Conservation (phyloP, 352 stramenopile genomes). For the Thalassiosira ordinaria region DNA sequence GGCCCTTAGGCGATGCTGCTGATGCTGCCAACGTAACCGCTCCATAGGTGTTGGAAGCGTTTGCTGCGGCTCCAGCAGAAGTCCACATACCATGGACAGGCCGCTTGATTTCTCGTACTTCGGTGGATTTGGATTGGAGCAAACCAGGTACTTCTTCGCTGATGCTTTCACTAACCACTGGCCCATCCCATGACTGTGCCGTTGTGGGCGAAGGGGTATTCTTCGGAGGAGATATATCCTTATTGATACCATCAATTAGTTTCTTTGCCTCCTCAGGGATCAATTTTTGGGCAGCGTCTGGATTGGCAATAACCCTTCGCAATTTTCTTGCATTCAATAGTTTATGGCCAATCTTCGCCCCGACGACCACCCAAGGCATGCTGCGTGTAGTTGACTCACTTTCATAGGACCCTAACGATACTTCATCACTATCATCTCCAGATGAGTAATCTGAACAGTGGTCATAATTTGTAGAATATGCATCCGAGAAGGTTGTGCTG, state of each 20-base stretch:
- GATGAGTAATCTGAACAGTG: conserved; percentile 20
- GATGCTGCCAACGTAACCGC: conserved; percentile 6
- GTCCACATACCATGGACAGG: conserved; percentile 80
- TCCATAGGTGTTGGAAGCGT: conserved; percentile 11
- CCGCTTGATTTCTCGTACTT: conserved; percentile 21
- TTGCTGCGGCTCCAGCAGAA: conserved; percentile 49
- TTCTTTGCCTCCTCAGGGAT: conserved; percentile 51
- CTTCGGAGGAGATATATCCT: conserved; percentile 17
- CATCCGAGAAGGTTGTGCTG: conserved; percentile 1
- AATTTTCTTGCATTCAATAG: conserved; percentile 72
- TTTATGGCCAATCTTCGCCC: conserved; percentile 77
- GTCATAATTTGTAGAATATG: conserved; percentile 8
- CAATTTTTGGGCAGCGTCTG: conserved; percentile 63
- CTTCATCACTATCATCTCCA: conserved; percentile 32
- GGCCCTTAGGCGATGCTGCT: too few species aligned
- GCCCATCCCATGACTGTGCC: conserved; percentile 55
- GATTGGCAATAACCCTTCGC: conserved; percentile 62
- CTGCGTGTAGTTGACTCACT: conserved; percentile 37
- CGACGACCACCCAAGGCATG: conserved; percentile 80
- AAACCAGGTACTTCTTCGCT: not conserved
- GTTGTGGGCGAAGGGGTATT: conserved; percentile 42
- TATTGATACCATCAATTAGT: conserved; percentile 40
- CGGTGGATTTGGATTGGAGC: conserved; percentile 28
- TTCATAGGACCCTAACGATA: conserved; percentile 24
- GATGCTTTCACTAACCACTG: conserved; percentile 15